A percentile compares a stretch with the other conserved stretches of the same genome.
phyloP scores from a whole-genome alignment of 2,329 filamentous ascomycete genomes.

The Pestalotiopsis fici region DNA sequence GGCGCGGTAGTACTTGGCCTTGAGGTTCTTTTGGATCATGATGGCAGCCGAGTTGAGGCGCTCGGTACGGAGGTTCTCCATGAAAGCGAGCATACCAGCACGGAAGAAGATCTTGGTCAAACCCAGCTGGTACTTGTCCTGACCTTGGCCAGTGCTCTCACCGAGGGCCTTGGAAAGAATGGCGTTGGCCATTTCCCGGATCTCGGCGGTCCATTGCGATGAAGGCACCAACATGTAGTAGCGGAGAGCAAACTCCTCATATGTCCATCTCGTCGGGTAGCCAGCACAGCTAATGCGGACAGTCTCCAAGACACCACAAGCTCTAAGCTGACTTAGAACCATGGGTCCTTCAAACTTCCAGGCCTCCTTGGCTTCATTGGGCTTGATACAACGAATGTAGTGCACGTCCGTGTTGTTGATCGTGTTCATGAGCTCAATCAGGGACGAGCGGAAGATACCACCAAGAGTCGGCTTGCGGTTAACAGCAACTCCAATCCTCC shows the following conservation, averaged over 20 bases:
- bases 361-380: conserved; percentile 92
- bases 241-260: conserved; percentile 94
- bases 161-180: conserved; percentile 89
- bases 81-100: conserved; percentile 96
- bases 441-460: conserved; percentile 96
- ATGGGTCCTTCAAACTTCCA: conserved; percentile 99
- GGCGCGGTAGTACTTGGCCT: conserved; percentile 91
- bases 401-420: conserved; percentile 98
- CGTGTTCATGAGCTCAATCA: conserved; percentile 97
- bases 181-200: conserved; percentile 88
- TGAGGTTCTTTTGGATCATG: conserved; percentile 98
- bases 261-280: conserved; percentile 97
- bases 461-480: conserved; percentile 96
- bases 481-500: conserved; percentile 87
- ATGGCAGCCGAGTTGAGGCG: conserved; percentile 92
- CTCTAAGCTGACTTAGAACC: conserved; percentile 94
- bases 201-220: conserved; percentile 87
- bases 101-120: conserved; percentile 99
- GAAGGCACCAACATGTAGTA: conserved; percentile 99
- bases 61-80: conserved; percentile 90
- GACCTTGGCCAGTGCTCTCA: conserved; percentile 69
- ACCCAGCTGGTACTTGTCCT: conserved; percentile 96
- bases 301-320: conserved; percentile 98
- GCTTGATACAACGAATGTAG: conserved; percentile 99
- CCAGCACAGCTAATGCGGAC: conserved; percentile 96